Percentiles rank a stretch among this genome's conserved stretches.
phyloP scores from a whole-genome alignment of 306 rosid genomes.

The Sindora glabra region DNA sequence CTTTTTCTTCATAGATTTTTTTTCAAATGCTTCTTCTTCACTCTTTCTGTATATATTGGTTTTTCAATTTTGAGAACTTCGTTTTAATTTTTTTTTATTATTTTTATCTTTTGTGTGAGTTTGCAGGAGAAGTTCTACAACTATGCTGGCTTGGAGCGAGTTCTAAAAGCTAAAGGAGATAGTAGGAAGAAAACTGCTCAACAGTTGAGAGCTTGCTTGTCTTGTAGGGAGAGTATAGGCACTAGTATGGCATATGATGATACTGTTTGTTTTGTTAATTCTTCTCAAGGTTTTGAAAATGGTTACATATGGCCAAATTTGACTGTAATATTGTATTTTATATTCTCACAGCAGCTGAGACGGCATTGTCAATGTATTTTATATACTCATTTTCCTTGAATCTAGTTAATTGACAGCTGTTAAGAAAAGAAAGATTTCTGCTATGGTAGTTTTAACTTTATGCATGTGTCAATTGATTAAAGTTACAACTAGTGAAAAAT shows the following conservation, averaged over 20 bases:
- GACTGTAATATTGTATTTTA: too few species aligned
- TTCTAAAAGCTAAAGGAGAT: constrained; percentile 74
- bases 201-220: constrained; percentile 81
- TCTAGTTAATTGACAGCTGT: too few species aligned
- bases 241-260: constrained; percentile 32
- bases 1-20: not conserved
- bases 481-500: too few species aligned
- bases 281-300: too few species aligned
- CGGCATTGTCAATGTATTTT: too few species aligned
- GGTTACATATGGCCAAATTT: too few species aligned
- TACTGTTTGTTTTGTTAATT: not conserved
- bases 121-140: constrained; percentile 88
- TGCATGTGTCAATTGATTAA: too few species aligned
- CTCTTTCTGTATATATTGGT: not conserved
- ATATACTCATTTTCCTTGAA: too few species aligned
- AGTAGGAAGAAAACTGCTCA: constrained; percentile 83
- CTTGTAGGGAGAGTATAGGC: constrained; percentile 84
- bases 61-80: too few species aligned
- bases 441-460: too few species aligned
- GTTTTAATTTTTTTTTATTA: too few species aligned
- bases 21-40: not conserved
- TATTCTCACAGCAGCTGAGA: not conserved
- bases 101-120: not conserved
- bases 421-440: too few species aligned
- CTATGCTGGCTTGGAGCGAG: constrained; percentile 70